These are phyloP conservation scores for Aphanomyces euteiches DNA, from an alignment of 352 stramenopile genomes.

Conservation along the genomic window DNA sequence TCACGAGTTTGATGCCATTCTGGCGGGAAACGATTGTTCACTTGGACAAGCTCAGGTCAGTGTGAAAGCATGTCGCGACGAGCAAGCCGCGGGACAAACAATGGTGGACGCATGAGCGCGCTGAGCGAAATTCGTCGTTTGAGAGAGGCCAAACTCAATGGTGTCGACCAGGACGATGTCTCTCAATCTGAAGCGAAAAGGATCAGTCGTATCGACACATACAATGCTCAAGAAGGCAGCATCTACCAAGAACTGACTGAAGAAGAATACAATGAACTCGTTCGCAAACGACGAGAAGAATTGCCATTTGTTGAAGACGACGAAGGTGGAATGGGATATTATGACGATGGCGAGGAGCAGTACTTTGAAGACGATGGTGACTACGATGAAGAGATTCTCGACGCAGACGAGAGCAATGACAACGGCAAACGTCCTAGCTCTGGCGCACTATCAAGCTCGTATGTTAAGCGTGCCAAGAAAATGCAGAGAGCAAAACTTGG, in stretches of 20 bases:
- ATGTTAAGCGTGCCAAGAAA: constrained; percentile 73
- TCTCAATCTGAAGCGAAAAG: constrained; percentile 6
- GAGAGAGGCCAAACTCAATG: constrained; percentile 40
- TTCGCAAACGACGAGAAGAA: constrained; percentile 67
- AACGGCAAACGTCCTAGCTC: constrained; percentile 63
- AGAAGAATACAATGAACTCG: constrained; percentile 79
- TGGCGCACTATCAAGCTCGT: constrained; percentile 70
- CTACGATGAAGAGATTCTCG: constrained; percentile 35
- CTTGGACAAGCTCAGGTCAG: not conserved
- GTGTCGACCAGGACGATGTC: constrained; percentile 20
- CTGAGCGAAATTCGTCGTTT: constrained; percentile 76
- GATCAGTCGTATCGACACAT: constrained; percentile 58
- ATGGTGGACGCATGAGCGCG: constrained; percentile 37
- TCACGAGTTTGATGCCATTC: too few relatives aligned
- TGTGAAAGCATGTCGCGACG: constrained; percentile 5
- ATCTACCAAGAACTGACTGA: constrained; percentile 85
- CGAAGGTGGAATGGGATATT: constrained; percentile 81
- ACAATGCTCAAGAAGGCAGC: constrained; percentile 68
- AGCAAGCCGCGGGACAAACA: constrained; percentile 6
- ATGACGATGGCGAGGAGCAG: constrained; percentile 84
- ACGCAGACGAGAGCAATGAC: constrained; percentile 42
- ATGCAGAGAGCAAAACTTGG: constrained; percentile 79
- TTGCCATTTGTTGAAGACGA: constrained; percentile 85
- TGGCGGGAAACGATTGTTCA: constrained; percentile 15
- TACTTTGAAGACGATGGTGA: constrained; percentile 81